phyloP scores from a whole-genome alignment of 805 yeast genomes.

The Metschnikowia picachoensis region DNA sequence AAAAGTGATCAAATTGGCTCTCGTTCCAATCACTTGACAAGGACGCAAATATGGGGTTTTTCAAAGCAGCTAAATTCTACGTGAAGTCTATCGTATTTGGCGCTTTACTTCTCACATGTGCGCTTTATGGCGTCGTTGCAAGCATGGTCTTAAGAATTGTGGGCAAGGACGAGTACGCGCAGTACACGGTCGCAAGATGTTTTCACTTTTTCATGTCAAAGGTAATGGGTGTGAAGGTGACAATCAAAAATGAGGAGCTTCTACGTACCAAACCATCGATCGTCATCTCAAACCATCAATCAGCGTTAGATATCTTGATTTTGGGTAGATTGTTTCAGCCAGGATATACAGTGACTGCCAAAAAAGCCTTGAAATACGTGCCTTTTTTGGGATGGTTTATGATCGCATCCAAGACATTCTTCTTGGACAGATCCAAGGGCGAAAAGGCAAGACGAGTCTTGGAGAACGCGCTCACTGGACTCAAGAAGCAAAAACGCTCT shows the following conservation, averaged over 20 bases:
- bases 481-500: conserved; percentile 64
- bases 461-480: conserved; percentile 58
- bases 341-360: conserved; percentile 89
- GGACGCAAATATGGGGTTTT: conserved; percentile 14
- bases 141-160: conserved; percentile 61
- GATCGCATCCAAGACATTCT: conserved; percentile 85
- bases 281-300: conserved; percentile 84
- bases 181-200: conserved; percentile 84
- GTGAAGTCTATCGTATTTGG: conserved; percentile 51
- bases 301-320: conserved; percentile 77
- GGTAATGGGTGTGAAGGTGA: conserved; percentile 66
- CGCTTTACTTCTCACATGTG: conserved; percentile 52
- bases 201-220: conserved; percentile 61
- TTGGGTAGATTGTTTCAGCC: conserved; percentile 83
- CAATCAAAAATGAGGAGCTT: conserved; percentile 46
- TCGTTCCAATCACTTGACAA: background rate
- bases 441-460: conserved; percentile 73
- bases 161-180: conserved; percentile 78
- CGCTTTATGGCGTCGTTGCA: conserved; percentile 72
- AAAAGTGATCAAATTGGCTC: background rate
- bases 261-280: conserved; percentile 62
- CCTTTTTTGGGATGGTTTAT: conserved; percentile 98
- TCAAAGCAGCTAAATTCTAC: conserved; percentile 43
- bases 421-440: conserved; percentile 78
- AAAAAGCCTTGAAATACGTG: conserved; percentile 72